Evolutionary conservation across 179 eudicot species (phyloP), one percentile per base, ranked within the genome.

Genomic region (Carnegiea gigantea): DNA sequence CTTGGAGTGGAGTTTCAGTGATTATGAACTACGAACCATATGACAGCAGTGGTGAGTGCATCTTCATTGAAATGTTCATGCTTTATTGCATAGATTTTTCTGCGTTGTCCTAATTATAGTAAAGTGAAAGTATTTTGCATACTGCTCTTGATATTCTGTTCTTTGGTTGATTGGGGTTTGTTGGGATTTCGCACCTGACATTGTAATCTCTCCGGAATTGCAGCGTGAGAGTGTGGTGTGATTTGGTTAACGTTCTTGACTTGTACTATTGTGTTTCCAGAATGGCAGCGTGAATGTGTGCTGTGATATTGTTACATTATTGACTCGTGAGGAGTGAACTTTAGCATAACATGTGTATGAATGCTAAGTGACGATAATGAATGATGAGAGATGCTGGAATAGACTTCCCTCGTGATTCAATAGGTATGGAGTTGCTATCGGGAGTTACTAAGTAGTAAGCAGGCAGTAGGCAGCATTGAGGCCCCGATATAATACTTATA

Each of bases 11-110:
- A 62, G 11, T 62, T 54, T 8, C 68, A 77, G 70, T 85, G 88
- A 85, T 83, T 64, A 88, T 88, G 90, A 88, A 83, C 20, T 88
- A 83, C 80, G 86, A 83, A 72, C 82, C 88, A 9, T 83, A 60
- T 53, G 91, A 83, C 67, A 87, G 90, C 80, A 87, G 91, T 38
- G 91, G 92, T 89, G 79, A 87, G 88, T 81, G 49, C 24, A 38
- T 11, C 5, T 28, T 5, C 7, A 38, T 78, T 21, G 18, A 3
- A 21, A 20, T 62, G n/a, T 26, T 18, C 33, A 12, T 78, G 6
- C 59, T 62, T 62, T n/a, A n/a, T 62, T 9, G 21, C 11, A 23
- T 13, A 1, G 30, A 60, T 24, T 24, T 9, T 23, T 62, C 30
- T 62, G n/a, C 3, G 23, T 62, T n/a, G 10, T 6, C 26, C 10